Conservation (phyloP, 192 early-diverging fungal species). For the Backusella mclennaniae region DNA sequence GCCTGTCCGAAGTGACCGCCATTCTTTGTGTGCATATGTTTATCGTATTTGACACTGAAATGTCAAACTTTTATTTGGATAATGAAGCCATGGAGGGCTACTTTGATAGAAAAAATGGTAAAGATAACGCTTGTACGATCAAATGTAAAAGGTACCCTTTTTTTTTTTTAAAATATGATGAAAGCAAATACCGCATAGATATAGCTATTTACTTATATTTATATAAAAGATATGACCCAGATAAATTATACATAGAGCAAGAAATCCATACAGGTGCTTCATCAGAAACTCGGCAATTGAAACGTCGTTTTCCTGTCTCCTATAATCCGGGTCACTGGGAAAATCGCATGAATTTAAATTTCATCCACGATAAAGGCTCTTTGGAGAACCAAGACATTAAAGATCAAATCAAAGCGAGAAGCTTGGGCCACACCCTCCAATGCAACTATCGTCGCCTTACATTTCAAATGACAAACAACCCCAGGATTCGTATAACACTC, state of each 20-base stretch:
- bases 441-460: constrained; percentile 88
- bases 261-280: not conserved
- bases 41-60: constrained; percentile 72
- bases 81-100: constrained; percentile 84
- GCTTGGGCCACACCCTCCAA: constrained; percentile 65
- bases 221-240: constrained; percentile 51
- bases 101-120: constrained; percentile 73
- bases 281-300: not conserved
- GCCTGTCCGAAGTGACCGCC: constrained; percentile 86
- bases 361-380: constrained; percentile 52
- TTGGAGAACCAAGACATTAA: constrained; percentile 60
- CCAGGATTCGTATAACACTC: constrained; percentile 78
- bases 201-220: constrained; percentile 49
- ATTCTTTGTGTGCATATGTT: constrained; percentile 81
- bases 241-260: not conserved
- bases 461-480: constrained; percentile 84
- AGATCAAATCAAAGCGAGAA: constrained; percentile 50
- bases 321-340: constrained; percentile 72
- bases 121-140: constrained; percentile 76
- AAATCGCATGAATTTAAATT: constrained; percentile 71
- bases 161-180: not conserved
- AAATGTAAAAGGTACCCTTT: constrained; percentile 77
- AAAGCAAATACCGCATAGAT: not conserved
- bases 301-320: constrained; percentile 38
- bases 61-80: constrained; percentile 91